phyloP scores from a whole-genome alignment of 2,329 filamentous ascomycete species.

The Saccharata proteae region DNA sequence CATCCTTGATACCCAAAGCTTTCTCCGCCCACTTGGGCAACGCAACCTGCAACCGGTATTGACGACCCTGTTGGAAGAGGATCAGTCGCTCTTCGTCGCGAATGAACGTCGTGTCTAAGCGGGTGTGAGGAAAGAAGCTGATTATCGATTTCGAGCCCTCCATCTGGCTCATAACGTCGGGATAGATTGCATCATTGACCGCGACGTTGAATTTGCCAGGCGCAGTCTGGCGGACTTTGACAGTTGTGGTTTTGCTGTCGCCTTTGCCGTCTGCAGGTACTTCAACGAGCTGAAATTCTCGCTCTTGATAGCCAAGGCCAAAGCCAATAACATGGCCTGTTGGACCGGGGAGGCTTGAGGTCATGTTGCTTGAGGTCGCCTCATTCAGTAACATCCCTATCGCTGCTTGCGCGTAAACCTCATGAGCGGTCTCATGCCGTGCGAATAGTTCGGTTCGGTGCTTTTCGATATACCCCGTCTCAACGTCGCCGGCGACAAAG shows the following conservation, averaged over 20 bases:
- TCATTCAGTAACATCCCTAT: constrained; percentile 54
- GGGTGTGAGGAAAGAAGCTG: constrained; percentile 70
- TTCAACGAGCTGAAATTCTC: constrained; percentile 45
- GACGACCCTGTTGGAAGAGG: constrained; percentile 59
- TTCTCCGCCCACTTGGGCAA: constrained; percentile 74
- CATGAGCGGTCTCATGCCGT: constrained; percentile 47
- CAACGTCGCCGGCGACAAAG: constrained; percentile 78
- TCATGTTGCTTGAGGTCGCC: constrained; percentile 25
- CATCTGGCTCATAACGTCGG: constrained; percentile 37
- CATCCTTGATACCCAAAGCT: constrained; percentile 70
- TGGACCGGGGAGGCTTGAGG: constrained; percentile 21
- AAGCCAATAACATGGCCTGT: constrained; percentile 45
- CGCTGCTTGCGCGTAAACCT: constrained; percentile 78
- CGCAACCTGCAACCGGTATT: constrained; percentile 43
- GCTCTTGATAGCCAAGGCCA: constrained; percentile 48
- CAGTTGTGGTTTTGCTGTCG: constrained; percentile 27
- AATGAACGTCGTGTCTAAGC: constrained; percentile 70
- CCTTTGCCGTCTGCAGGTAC: constrained; percentile 29
- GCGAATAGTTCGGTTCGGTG: constrained; percentile 69
- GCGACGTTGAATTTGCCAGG: constrained; percentile 40
- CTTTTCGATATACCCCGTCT: constrained; percentile 94
- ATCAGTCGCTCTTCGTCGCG: constrained; percentile 48
- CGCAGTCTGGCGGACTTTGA: constrained; percentile 41
- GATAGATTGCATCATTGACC: constrained; percentile 25
- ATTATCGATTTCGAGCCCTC: constrained; percentile 38